phyloP scores from a whole-genome alignment of 169 alveolate species.

The Perkinsus chesapeaki region DNA sequence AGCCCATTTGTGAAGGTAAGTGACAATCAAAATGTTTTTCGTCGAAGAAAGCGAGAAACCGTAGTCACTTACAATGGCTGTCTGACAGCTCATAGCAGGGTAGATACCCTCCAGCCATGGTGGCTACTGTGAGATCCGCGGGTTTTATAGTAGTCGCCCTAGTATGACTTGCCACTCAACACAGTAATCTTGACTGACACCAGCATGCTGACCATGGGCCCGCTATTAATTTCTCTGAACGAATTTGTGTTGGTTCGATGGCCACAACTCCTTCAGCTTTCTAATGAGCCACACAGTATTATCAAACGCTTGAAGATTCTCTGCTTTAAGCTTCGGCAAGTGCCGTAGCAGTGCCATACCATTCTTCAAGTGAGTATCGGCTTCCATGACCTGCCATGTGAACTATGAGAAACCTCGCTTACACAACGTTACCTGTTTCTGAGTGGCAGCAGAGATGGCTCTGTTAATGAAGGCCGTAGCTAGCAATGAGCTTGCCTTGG shows the following conservation, averaged over 20 bases:
- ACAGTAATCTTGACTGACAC: background rate
- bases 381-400: background rate
- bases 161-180: background rate
- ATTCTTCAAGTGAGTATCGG: background rate
- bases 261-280: constrained; percentile 1
- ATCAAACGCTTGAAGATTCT: background rate
- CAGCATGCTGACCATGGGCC: background rate
- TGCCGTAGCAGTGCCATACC: background rate
- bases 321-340: background rate
- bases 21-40: no score
- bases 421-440: background rate
- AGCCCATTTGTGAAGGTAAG: no score
- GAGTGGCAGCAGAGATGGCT: background rate
- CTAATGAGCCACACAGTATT: background rate
- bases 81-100: no score
- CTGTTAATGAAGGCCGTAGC: background rate
- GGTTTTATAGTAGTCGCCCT: no score
- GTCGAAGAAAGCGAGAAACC: no score
- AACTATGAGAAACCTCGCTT: background rate
- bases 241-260: background rate
- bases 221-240: background rate
- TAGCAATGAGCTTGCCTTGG: background rate
- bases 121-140: no score
- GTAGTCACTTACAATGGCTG: no score
- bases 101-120: no score